These are phyloP conservation scores for Metschnikowia baotianmanensis DNA, from an alignment of 805 yeast species.

Conservation along the genomic window DNA sequence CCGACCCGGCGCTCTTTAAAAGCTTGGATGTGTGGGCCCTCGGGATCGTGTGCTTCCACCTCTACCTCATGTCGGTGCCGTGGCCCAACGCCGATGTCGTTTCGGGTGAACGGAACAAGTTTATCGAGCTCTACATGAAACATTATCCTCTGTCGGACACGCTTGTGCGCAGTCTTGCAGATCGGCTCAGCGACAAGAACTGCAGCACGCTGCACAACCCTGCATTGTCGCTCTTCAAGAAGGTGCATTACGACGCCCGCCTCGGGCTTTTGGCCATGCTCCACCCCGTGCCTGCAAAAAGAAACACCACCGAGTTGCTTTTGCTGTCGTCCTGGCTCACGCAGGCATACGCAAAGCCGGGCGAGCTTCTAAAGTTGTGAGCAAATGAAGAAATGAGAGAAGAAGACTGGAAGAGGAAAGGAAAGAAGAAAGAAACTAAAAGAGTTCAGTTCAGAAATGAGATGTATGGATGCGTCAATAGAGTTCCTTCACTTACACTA, in stretches of 20 bases:
- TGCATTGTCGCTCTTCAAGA: conserved; percentile 31
- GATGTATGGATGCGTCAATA: too few species aligned
- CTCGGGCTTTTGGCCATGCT: conserved; percentile 30
- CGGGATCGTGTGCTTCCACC: conserved; percentile 48
- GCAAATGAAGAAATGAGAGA: conserved; percentile 4
- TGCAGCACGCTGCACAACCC: conserved; percentile 26
- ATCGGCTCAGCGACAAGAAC: conserved; percentile 25
- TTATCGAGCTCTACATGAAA: conserved; percentile 22
- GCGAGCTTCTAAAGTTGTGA: conserved; percentile 28
- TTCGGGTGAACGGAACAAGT: conserved; percentile 21
- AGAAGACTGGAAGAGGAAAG: not conserved
- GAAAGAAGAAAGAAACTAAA: too few species aligned
- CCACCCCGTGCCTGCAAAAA: conserved; percentile 28
- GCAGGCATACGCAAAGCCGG: conserved; percentile 39
- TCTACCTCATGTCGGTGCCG: conserved; percentile 44
- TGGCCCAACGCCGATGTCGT: conserved; percentile 42
- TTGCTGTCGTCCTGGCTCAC: conserved; percentile 34
- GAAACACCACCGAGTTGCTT: conserved; percentile 26
- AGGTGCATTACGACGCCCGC: conserved; percentile 39
- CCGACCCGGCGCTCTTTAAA: too few species aligned
- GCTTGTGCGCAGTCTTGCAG: conserved; percentile 23
- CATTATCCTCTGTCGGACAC: conserved; percentile 28
- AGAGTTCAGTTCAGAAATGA: too few species aligned
- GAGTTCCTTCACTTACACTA: too few species aligned
- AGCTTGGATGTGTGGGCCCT: conserved; percentile 51